Base-by-base conservation (phyloP, 331 rosid genomes). In the Malus hybrid region DNA sequence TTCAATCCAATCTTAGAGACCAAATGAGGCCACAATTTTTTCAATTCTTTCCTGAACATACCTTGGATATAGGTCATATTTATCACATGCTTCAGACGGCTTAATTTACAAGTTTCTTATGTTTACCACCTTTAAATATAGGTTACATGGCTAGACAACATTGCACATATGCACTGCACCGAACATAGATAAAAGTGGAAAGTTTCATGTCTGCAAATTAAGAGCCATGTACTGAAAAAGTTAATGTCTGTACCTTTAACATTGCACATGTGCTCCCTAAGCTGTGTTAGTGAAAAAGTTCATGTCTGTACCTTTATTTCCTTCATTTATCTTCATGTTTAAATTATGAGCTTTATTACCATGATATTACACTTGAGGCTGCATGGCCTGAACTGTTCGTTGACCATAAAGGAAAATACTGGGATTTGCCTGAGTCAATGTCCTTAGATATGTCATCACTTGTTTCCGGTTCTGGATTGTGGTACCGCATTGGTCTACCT, bases 321-420 rank as follows among this genome's bases (percentile, higher is more conserved):
- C 1, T 31, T 18, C 36, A 5, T 42, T 61, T 60, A 11, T 32
- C 76, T 50, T 79, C n/a, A 62, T 34, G 18, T 76, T 57, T 57
- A 28, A 71, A 60, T 63, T 57, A 32, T 75, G 68, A 31, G 68
- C 70, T 90, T 79, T 87, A 86, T 52, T 32, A 85, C 70, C 98
- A 93, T 75, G 98, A 91, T 83, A 72, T 93, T 74, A 79, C 85
- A 6, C 62, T 93, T 28, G 29, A 2, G 29, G 91, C 96, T 70
- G 97, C 97, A 71, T 93, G 94, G 98, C 96, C 94, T 54, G 96
- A 93, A 82, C 82, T 91, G 81, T 93, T 91, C 79, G 66, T 91
- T 82, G 97, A 93, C 79, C 96, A 87, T 22, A 22, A 22, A 75
- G 98, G 97, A 79, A 86, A 77, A 81, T 90, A 93, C 76, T 93